Evolutionary conservation across 2,329 filamentous ascomycete genomes (phyloP), one percentile per base, ranked within the genome.

Genomic region (Paradendryphiella salina): DNA sequence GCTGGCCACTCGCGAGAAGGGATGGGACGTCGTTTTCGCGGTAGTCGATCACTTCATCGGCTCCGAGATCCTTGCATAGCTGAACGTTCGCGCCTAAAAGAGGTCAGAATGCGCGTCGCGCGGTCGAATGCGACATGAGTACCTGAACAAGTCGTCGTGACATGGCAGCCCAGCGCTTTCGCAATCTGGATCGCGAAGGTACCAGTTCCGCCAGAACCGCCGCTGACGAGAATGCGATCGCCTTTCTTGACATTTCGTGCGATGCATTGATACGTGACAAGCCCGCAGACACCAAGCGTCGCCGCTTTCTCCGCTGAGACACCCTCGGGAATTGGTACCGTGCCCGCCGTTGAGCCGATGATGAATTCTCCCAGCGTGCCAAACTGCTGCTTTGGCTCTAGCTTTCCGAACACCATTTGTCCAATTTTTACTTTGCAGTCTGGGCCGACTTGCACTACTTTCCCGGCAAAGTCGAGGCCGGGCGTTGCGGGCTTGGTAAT

Each of bases 1-100:
- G 69, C 0, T 76, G 77, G 21, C 73, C 74, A 1, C 70, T 65
- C 54, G 76, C 76, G 10, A 86, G 65, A 3, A 61, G 65, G 26
- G 73, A 70, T 4, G 76, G 61, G 3, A 85, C 70, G 61, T 83
- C 69, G 29, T 73, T 61, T 0, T 70, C 66, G 7, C 76, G 78
- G 61, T 87, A 86, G 57, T 86, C 81, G 34, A 86, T 75, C 13
- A 85, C 78, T 45, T 83, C 79, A 57, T 86, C 82, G 6, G 85
- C 85, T 0, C 85, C 85, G 1, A 87, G 71, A 1, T 71, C 65
- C 43, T 76, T 77, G 61, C 82, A 83, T 3, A 86, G 65, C 40
- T 80, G 77, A 0, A 77, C 73, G 63, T 87, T 88, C 3, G 65
- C 65, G 3, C 64, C 68, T 5, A 68, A 73, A 6, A n/a, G 10